These are phyloP conservation scores for Hypoxylon sp. DNA, from an alignment of 2,329 filamentous ascomycete genomes.

Conservation along the genomic window DNA sequence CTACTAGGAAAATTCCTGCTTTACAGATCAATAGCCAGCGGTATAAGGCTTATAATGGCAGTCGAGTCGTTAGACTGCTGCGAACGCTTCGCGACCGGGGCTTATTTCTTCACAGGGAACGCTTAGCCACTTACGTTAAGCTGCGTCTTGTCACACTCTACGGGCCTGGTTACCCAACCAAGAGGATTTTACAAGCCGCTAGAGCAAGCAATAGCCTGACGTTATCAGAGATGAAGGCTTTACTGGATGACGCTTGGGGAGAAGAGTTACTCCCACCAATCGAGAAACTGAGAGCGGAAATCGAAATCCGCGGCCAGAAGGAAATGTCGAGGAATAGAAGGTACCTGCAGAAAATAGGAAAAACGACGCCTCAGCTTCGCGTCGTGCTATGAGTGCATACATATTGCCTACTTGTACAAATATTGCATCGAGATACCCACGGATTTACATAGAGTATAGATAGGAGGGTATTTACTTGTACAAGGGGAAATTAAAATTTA, in stretches of 20 bases:
- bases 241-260: conserved; percentile 59
- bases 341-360: conserved; percentile 35
- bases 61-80: conserved; percentile 55
- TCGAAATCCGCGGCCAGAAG: conserved; percentile 46
- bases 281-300: conserved; percentile 47
- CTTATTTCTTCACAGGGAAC: conserved; percentile 45
- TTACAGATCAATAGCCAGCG: conserved; percentile 21
- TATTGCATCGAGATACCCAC: conserved; percentile 31
- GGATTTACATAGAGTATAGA: conserved; percentile 20
- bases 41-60: conserved; percentile 50
- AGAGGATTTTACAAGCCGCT: conserved; percentile 43
- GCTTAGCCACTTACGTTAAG: conserved; percentile 51
- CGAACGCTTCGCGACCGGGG: conserved; percentile 54
- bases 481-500: conserved; percentile 36
- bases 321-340: conserved; percentile 27
- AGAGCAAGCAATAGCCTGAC: conserved; percentile 50
- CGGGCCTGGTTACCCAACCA: conserved; percentile 46
- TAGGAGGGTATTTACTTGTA: conserved; percentile 11
- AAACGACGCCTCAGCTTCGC: conserved; percentile 24
- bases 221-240: conserved; percentile 54
- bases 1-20: conserved; percentile 14
- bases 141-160: conserved; percentile 56
- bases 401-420: conserved; percentile 17
- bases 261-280: conserved; percentile 53
- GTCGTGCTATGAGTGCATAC: conserved; percentile 24